Conservation (phyloP, 345 rosid genomes). For the Cochlearia excelsa region DNA sequence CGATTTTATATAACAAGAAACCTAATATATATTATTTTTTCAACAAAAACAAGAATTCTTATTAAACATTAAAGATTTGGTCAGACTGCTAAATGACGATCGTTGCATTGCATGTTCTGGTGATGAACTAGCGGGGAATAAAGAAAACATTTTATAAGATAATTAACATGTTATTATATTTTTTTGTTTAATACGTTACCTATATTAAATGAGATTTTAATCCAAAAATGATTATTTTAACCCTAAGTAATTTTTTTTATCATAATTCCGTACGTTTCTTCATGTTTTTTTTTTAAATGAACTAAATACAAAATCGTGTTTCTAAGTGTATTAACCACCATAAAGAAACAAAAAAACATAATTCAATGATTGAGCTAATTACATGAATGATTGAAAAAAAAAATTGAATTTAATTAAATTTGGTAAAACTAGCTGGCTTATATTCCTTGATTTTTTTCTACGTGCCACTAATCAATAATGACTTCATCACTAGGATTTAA, state of each 20-base stretch:
- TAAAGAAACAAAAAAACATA: slow-evolving; percentile 17
- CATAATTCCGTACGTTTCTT: slow-evolving; percentile 22
- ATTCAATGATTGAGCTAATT: slow-evolving; percentile 13
- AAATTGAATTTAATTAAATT: slow-evolving; percentile 4
- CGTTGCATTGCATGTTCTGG: slow-evolving; percentile 38
- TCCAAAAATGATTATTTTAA: background rate
- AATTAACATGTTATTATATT: too few relatives aligned
- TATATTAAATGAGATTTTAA: background rate
- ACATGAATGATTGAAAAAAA: slow-evolving; percentile 26
- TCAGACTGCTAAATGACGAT: slow-evolving; percentile 19
- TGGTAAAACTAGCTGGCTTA: slow-evolving; percentile 24
- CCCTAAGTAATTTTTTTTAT: background rate
- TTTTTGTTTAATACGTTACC: background rate
- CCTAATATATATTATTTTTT: too few relatives aligned
- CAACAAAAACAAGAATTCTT: too few relatives aligned
- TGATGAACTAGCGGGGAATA: slow-evolving; percentile 31
- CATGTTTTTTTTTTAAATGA: background rate
- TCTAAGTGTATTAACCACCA: slow-evolving; percentile 31
- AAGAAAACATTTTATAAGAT: background rate
- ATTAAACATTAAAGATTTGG: slow-evolving; percentile 14
- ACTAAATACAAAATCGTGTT: slow-evolving; percentile 2
- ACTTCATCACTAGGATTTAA: too few relatives aligned
- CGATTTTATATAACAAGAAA: slow-evolving; percentile 21
- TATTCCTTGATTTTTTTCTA: slow-evolving; percentile 29
- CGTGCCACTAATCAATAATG: slow-evolving; percentile 32